phyloP scores from a whole-genome alignment of 2,329 filamentous ascomycete genomes.

The Lanzia echinophila region DNA sequence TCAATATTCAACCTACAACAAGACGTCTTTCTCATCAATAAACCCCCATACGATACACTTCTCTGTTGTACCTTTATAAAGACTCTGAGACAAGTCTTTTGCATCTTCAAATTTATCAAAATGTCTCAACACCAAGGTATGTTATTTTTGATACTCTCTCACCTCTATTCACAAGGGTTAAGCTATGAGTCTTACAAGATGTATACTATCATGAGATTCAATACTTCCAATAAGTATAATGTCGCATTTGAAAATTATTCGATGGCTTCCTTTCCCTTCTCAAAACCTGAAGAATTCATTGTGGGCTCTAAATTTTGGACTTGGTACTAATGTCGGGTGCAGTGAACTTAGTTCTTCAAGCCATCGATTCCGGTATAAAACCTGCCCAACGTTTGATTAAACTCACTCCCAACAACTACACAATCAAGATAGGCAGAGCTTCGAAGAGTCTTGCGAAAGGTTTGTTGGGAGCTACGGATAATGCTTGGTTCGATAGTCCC shows the following conservation, averaged over 20 bases:
- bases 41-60: no score
- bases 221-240: not conserved
- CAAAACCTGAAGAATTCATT: not conserved
- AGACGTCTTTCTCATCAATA: no score
- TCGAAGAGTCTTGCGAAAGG: constrained; percentile 41
- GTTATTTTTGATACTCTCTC: not conserved
- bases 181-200: not conserved
- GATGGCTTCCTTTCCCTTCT: not conserved
- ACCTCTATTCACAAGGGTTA: not conserved
- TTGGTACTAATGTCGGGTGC: not conserved
- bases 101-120: not conserved
- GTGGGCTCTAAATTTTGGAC: not conserved
- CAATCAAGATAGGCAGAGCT: constrained; percentile 36
- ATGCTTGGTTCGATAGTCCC: constrained; percentile 63
- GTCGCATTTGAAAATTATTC: no score
- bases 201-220: not conserved
- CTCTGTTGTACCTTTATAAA: not conserved
- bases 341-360: constrained; percentile 21
- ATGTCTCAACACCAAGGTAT: not conserved
- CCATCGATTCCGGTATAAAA: constrained; percentile 19
- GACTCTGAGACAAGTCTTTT: not conserved
- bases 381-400: constrained; percentile 18
- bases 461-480: constrained; percentile 40
- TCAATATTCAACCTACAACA: no score
- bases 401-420: constrained; percentile 15